Conservation (phyloP, 2,329 filamentous ascomycete species). For the Arthroderma sp. region DNA sequence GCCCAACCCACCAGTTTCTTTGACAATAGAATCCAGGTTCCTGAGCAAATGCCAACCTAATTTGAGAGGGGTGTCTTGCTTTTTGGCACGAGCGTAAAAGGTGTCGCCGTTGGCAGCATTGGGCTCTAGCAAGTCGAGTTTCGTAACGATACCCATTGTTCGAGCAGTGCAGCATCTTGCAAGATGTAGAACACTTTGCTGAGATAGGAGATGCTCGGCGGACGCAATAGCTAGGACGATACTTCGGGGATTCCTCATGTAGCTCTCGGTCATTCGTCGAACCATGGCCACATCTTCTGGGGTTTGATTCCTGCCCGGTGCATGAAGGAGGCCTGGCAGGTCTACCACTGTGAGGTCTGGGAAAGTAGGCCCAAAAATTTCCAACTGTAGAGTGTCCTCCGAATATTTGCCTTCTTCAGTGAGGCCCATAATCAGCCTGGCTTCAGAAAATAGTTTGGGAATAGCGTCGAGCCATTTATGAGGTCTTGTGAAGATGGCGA, state of each 20-base stretch:
- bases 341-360: slow-evolving; percentile 50
- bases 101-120: slow-evolving; percentile 24
- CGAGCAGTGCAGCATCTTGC: slow-evolving; percentile 22
- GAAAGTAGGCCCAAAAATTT: slow-evolving; percentile 46
- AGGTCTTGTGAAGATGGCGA: slow-evolving; percentile 12
- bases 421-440: slow-evolving; percentile 14
- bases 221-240: slow-evolving; percentile 37
- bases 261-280: slow-evolving; percentile 30
- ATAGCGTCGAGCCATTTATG: slow-evolving; percentile 15
- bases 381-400: slow-evolving; percentile 44
- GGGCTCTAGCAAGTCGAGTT: slow-evolving; percentile 28
- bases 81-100: slow-evolving; percentile 26
- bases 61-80: slow-evolving; percentile 29
- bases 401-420: slow-evolving; percentile 13
- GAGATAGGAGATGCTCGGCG: slow-evolving; percentile 30
- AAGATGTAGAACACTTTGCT: slow-evolving; percentile 29
- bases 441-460: slow-evolving; percentile 15
- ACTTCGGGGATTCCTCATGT: slow-evolving; percentile 31
- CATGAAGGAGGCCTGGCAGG: slow-evolving; percentile 45
- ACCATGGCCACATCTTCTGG: slow-evolving; percentile 42
- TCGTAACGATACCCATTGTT: slow-evolving; percentile 36
- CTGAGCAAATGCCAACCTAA: slow-evolving; percentile 40
- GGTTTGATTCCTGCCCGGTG: slow-evolving; percentile 42
- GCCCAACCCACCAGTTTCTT: slow-evolving; percentile 11
- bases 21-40: slow-evolving; percentile 29